Evolutionary conservation across 495 filamentous ascomycete species (phyloP), one percentile per base, ranked within the genome.

Genomic region (Podospora pseudopauciseta): DNA sequence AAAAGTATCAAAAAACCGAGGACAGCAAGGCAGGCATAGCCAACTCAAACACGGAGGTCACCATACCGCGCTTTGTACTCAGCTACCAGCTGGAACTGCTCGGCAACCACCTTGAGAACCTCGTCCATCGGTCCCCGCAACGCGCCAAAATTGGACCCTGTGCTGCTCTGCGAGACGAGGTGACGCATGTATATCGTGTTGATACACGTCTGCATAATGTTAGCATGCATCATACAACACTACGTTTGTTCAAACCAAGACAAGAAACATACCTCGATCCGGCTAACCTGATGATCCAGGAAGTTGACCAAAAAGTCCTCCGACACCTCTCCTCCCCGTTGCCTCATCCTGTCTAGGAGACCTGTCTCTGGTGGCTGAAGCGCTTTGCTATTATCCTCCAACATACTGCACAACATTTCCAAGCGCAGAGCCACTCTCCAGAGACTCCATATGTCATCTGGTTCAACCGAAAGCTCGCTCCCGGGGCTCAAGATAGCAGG

Each of bases 381-480:
- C 1, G 84, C 78, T 11, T 81, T 76, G 2, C 79, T 83, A 27
- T 86, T 86, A 69, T 88, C 86, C 75, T 97, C 92, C 19, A 99
- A 79, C 55, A 89, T 87, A 70, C 90, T 91, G 78, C 96, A 98
- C 64, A 99, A 82, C 85, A 92, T 92, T 80, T 99, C 95, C 27
- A 99, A 81, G 30, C 96, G 86, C 60, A 98, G 80, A 72, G 91
- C 93, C 63, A 97, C 86, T 65, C 89, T 89, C 96, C 96, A 98
- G 9, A 98, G 79, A 66, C 84, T 85, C 94, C 93, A 99, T 16
- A 99, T 88, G 44, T 88, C 82, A 15, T 96, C 88, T 0, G 92
- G 89, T 71, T 95, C 90, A 65, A 97, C 87, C 23, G 86, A 82
- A 6, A 90, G 78, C 65, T 88, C 80, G n/a, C 86, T 86, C 39